These are phyloP conservation scores for Fusarium bulbicola DNA, from an alignment of 2,329 filamentous ascomycete genomes.

Conservation along the genomic window DNA sequence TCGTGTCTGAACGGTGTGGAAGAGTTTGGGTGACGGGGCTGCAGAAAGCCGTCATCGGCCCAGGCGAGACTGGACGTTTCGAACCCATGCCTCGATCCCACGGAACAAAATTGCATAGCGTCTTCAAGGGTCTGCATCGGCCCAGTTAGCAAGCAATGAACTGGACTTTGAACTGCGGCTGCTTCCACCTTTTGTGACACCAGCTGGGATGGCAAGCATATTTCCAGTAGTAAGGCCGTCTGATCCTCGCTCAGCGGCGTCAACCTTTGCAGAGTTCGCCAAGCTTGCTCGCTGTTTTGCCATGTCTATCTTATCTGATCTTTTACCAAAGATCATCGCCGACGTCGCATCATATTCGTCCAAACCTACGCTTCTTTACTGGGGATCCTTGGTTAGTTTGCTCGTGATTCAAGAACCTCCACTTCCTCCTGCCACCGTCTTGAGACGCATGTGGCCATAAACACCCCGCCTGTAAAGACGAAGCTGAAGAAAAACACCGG, in stretches of 20 bases:
- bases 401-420: constrained; percentile 12
- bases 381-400: constrained; percentile 22
- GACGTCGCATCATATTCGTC: constrained; percentile 34
- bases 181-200: background rate
- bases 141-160: constrained; percentile 6
- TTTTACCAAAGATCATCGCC: constrained; percentile 54
- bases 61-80: constrained; percentile 1
- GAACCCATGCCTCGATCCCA: constrained; percentile 19
- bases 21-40: constrained; percentile 2
- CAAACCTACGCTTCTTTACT: constrained; percentile 3
- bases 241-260: constrained; percentile 10
- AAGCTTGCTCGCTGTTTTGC: constrained; percentile 5
- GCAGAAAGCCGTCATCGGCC: constrained; percentile 35
- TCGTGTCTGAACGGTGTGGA: constrained; percentile 17
- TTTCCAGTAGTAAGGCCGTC: constrained; percentile 23
- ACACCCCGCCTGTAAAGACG: constrained; percentile 25
- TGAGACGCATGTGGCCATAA: constrained; percentile 11
- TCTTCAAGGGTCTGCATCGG: constrained; percentile 23
- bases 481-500: constrained; percentile 4
- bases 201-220: constrained; percentile 8
- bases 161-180: background rate
- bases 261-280: constrained; percentile 10
- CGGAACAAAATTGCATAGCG: constrained; percentile 21
- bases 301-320: constrained; percentile 40
- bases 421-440: constrained; percentile 24